A percentile compares a stretch with the other conserved stretches of the same genome.
Conservation (phyloP, 164 flowering plant species). For the Vitis rupestris region DNA sequence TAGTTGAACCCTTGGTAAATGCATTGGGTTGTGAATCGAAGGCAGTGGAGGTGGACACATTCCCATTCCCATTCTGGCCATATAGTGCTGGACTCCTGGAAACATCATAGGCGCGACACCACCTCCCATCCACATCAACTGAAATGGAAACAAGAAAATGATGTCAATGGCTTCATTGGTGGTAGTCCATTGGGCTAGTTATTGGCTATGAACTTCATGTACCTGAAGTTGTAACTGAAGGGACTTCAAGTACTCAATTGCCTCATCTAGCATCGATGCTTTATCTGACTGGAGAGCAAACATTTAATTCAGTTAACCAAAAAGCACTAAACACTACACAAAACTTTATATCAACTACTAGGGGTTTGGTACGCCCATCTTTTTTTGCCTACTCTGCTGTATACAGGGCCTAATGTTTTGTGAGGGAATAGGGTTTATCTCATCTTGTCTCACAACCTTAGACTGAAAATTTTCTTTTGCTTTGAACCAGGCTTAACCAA, state of each 20-base stretch:
- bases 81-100: constrained; percentile 29
- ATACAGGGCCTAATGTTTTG: too few relatives aligned
- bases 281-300: constrained; percentile 33
- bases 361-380: too few relatives aligned
- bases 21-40: constrained; percentile 35
- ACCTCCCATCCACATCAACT: constrained; percentile 37
- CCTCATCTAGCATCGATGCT: constrained; percentile 48
- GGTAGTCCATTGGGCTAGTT: background rate
- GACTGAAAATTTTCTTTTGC: too few relatives aligned
- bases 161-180: background rate
- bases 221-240: constrained; percentile 44
- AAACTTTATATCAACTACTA: too few relatives aligned
- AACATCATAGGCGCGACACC: constrained; percentile 35
- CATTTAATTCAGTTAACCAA: background rate
- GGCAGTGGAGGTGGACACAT: constrained; percentile 14
- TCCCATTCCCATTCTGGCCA: constrained; percentile 26
- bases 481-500: too few relatives aligned
- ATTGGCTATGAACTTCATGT: background rate
- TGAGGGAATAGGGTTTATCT: too few relatives aligned
- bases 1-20: constrained; percentile 40
- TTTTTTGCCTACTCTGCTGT: too few relatives aligned
- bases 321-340: too few relatives aligned
- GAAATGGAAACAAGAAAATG: background rate
- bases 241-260: constrained; percentile 47
- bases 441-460: too few relatives aligned